A percentile compares a stretch with the other conserved stretches of the same genome.
These are phyloP conservation scores for Notholithocarpus densiflorus DNA, from an alignment of 306 rosid genomes.

Conservation along the genomic window DNA sequence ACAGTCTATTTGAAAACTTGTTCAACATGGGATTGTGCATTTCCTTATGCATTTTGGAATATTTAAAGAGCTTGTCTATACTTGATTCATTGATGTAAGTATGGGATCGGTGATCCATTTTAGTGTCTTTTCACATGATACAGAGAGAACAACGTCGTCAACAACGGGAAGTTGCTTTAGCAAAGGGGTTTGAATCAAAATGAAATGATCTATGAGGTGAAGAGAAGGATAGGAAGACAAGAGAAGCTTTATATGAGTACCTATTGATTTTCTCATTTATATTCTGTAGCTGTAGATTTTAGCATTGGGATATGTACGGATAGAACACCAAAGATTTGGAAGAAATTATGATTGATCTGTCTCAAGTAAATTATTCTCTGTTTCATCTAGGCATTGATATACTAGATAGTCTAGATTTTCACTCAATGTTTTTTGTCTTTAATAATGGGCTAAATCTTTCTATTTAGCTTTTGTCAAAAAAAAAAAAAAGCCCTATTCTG, in stretches of 20 bases:
- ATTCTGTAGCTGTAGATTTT: neutral
- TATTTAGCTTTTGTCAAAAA: neutral
- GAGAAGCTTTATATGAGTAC: neutral
- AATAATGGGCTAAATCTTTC: neutral
- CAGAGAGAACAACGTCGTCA: constrained; percentile 37
- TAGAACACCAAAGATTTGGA: neutral
- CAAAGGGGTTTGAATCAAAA: neutral
- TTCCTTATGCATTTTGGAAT: neutral
- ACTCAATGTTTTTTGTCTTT: neutral
- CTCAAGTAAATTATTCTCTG: neutral
- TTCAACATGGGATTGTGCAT: too few species aligned
- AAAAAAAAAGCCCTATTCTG: neutral
- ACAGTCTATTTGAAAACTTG: too few species aligned
- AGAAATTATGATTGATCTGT: neutral
- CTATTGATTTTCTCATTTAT: neutral
- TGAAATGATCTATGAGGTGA: neutral
- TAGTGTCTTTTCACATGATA: neutral
- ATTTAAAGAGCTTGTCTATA: neutral
- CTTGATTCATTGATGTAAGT: neutral
- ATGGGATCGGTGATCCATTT: neutral
- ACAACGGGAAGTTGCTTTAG: constrained; percentile 30
- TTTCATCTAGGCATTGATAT: neutral
- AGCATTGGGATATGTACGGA: too few species aligned
- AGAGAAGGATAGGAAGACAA: neutral
- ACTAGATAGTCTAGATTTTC: neutral